Evolutionary conservation across 2,329 filamentous ascomycete genomes (phyloP), one percentile per base, ranked within the genome.

Genomic region (Cladosporium sp.): DNA sequence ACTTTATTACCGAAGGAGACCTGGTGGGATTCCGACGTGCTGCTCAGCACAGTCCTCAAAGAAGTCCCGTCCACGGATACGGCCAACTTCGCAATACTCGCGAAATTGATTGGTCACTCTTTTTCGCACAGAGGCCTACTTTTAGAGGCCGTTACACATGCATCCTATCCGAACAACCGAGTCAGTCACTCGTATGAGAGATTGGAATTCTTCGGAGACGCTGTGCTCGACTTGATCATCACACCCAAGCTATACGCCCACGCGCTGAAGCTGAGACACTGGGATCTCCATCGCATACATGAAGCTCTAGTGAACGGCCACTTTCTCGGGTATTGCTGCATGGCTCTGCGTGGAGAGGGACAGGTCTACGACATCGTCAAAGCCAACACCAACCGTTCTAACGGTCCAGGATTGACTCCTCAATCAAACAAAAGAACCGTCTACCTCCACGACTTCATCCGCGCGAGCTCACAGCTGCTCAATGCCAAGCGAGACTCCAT

Each of bases 201-300:
- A 0, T 81, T 97, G 1, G 93, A 97, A 69, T 96, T 94, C 67
- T 76, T 97, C 0, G 93, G 93, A 1, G 93, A 97, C 66, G 84
- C 91, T 0, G 78, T 97, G 2, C 83, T 97, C 0, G 93, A 97
- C 72, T 82, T 86, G 65, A 77, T 96, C 58, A 77, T 97, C 51
- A 85, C 90, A 7, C 77, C 75, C 0, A 78, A 75, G n/a, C 74
- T 93, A 5, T 88, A 84, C 70, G 67, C 75, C 0, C 74, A 80
- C 3, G 68, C 84, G 0, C 70, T 72, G 2, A 69, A 79, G 2
- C 73, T 84, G 11, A 71, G 77, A 2, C 82, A 84, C 51, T 74
- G 78, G 51, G 75, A 82, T n/a, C 90, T 97, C 84, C 91, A 96
- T 65, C 76, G 85, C 2, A 76, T 93, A 58, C 87, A 89, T 59